Base-by-base conservation (phyloP, 768 basidiomycete genomes). In the Mycena kentingensis region DNA sequence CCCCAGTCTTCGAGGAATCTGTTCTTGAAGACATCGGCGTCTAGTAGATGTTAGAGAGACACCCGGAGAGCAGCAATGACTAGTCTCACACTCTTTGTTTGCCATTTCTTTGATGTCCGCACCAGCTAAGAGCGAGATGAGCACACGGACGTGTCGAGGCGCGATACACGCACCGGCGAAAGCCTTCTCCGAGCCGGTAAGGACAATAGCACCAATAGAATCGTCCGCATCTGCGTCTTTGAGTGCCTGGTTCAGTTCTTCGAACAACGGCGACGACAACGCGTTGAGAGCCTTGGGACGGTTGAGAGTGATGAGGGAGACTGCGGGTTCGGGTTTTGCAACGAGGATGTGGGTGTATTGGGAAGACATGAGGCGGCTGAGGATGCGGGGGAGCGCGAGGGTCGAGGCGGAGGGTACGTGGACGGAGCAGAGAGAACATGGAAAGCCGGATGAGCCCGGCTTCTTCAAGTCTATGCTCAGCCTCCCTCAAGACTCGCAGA, bases 71-170 rank as follows among this genome's bases (percentile, higher is more conserved):
- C 5, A 49, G 11, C 26, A 25, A 5, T 42, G 50, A 21, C 51
- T 10, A 41, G 24, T 71, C 83, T 65, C 63, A 93, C 93, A 97
- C 53, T 85, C 75, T 72, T 94, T 94, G 73, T 95, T 91, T 71
- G 93, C 94, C 96, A 98, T 98, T 73, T 98, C 94, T 74, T 97
- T 98, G 73, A 99, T 98, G 71, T 99, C 96, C 19, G 96, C 96
- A 3, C 96, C 94, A 62, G 94, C 94, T 93, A 60, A 2, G 28
- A 19, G 31, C 45, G 24, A 34, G 53, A 50, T 44, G 21, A 29
- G n/a, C 21, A 19, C 24, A 26, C 19, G 43, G 16, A 35, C 35
- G 44, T 19, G 10, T 15, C 41, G 50, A 12, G 49, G 24, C 27
- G 7, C 21, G 13, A n/a, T n/a, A 39, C 15, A 72, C 86, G 54